Evolutionary conservation across 495 filamentous ascomycete genomes (phyloP), one percentile per base, ranked within the genome.

Genomic region (Hypoxylon lenormandii): DNA sequence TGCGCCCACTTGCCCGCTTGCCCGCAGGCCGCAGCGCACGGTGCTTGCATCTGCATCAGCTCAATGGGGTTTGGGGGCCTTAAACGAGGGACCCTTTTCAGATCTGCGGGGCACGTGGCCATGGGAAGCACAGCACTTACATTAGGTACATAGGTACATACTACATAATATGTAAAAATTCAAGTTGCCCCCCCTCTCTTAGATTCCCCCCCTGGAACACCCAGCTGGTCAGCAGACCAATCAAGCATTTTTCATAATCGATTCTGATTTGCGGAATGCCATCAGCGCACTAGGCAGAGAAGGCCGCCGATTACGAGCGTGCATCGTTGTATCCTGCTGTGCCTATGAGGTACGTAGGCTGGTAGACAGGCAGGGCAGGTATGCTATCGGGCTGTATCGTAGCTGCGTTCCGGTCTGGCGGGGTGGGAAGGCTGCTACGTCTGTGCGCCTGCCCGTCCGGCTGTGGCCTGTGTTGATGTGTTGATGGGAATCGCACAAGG

Each of bases 21-120:
- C 30, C 30, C 30, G 52, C 42, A 18, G 7, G 1, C 38, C 38
- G 15, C 38, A 16, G 5, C 15, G 38, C 36, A 59, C 57, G 52
- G 65, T 71, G 57, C 60, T 37, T 62, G 57, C 64, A 67, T 50
- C 69, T 62, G 69, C 69, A 72, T 64, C 69, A 72, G 42, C 57
- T 66, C 58, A 63, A 60, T 58, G 57, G 69, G 58, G 30, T 33
- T 33, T 33, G 30, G 30, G 30, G 30, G 30, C 30, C 30, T 28
- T 7, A 33, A 33, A 7, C 10, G 10, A 33, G 4, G 5, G 30
- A 7, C 53, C 30, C 16, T 49, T 57, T 7, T 50, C 60, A 68
- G 69, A 72, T 72, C 69, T 72, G 69, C 69, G 64, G 69, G 69
- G 69, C 69, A 72, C 69, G 69, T 72, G 69, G 69, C 69, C 64